Base-by-base conservation (phyloP, 495 filamentous ascomycete species). In the Penicillium daleae region DNA sequence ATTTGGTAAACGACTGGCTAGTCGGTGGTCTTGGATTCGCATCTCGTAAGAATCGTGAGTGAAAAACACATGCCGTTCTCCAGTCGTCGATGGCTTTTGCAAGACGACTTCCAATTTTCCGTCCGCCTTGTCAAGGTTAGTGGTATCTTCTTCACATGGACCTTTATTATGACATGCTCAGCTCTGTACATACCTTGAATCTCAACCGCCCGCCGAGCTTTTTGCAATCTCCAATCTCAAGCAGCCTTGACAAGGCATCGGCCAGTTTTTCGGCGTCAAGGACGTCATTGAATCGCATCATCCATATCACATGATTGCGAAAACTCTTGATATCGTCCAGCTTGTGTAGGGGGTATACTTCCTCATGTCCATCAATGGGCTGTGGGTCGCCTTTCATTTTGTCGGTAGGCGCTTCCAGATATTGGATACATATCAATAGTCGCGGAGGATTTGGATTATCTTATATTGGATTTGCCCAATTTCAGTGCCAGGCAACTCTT, bases 121-220 rank as follows among this genome's bases (percentile, higher is more conserved):
- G 39, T 61, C 31, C 62, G 71, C 29, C 71, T 74, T 35, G 63
- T 57, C 24, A 35, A 71, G 15, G 31, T 51, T 74, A 58, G 32
- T 56, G n/a, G 32, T 22, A 15, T 50, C 3, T 52, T 29, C 13
- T 49, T 26, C 12, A 51, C 7, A 15, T 10, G 31, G 21, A 5
- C 6, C 19, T 26, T n/a, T 22, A 7, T 5, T 17, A 6, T 27
- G 17, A 29, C 4, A 37, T 56, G 24, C 13, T 31, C 12, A 17
- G 5, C 35, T 39, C 13, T 17, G 15, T 39, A 39, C 12, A 4
- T 74, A 80, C 77, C 58, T 71, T 75, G 44, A 57, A 63, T 68
- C 78, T 66, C 33, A 82, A 37, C 48, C 80, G 68, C 10, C 74
- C 80, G 10, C 81, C 81, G 6, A 84, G 65, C 57, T 80, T 82